A percentile compares a stretch with the other conserved stretches of the same genome.
Conservation (phyloP, 495 filamentous ascomycete genomes). For the Penicillium coprophilum region DNA sequence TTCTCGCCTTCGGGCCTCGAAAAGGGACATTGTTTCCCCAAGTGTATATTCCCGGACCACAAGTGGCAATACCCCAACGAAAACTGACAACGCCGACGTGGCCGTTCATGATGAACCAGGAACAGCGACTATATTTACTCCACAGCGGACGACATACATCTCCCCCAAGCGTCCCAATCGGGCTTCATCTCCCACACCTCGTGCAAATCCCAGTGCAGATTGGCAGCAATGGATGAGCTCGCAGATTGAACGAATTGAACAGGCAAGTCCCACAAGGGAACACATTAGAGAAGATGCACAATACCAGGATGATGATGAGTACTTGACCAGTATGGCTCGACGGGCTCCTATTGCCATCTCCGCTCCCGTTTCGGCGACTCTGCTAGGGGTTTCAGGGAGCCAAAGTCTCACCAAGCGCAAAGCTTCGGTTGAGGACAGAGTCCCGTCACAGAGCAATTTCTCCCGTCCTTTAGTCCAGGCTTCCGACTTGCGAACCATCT, state of each 20-base stretch:
- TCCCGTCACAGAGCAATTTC: conserved; percentile 33
- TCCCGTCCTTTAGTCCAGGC: conserved; percentile 39
- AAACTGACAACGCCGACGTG: conserved; percentile 16
- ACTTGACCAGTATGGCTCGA: conserved; percentile 19
- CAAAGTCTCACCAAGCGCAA: conserved; percentile 2
- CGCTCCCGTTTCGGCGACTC: background rate
- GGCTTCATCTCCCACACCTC: conserved; percentile 2
- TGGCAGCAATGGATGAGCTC: conserved; percentile 53
- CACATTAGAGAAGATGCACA: conserved; percentile 64
- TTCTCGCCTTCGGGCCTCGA: conserved; percentile 1
- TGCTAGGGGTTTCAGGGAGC: background rate
- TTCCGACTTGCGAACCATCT: conserved; percentile 32
- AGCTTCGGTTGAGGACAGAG: conserved; percentile 12
- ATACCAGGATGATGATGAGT: conserved; percentile 48
- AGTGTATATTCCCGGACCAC: conserved; percentile 60
- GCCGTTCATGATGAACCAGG: conserved; percentile 33
- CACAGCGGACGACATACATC: conserved; percentile 40
- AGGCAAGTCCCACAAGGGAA: conserved; percentile 32
- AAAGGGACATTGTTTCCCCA: conserved; percentile 32
- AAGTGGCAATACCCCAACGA: conserved; percentile 42
- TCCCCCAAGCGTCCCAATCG: conserved; percentile 28
- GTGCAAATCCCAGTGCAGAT: conserved; percentile 35
- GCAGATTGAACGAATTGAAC: conserved; percentile 41
- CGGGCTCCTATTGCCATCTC: conserved; percentile 5
- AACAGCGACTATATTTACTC: conserved; percentile 47